Evolutionary conservation across 2,329 filamentous ascomycete species (phyloP).

Genomic region (Colletotrichum echinochloae): DNA sequence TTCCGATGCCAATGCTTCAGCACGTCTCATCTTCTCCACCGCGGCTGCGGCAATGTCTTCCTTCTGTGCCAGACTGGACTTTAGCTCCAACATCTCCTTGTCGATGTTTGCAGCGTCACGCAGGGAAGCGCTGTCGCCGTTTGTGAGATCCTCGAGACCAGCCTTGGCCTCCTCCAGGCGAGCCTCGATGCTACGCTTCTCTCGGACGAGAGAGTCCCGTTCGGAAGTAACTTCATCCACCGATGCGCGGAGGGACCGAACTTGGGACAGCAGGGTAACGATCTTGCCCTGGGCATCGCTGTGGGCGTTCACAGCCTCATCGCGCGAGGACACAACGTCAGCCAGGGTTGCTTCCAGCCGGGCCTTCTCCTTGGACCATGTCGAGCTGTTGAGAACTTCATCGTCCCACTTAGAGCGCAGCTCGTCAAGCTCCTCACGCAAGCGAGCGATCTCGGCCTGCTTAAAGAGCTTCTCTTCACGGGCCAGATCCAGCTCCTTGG

Average conservation of each 20-base stretch:
- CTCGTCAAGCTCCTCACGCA: conserved; percentile 96
- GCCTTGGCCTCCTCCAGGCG: conserved; percentile 88
- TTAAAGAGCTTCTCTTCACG: conserved; percentile 88
- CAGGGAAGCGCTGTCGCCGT: conserved; percentile 86
- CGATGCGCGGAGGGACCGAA: conserved; percentile 83
- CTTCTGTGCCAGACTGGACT: conserved; percentile 88
- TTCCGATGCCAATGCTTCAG: conserved; percentile 87
- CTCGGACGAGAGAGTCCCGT: conserved; percentile 84
- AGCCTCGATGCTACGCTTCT: conserved; percentile 90
- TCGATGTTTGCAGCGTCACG: conserved; percentile 91
- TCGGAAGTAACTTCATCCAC: conserved; percentile 90
- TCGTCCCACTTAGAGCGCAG: conserved; percentile 97
- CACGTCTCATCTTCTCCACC: conserved; percentile 96
- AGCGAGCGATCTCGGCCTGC: conserved; percentile 86
- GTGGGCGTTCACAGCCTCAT: conserved; percentile 92
- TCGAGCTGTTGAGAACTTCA: conserved; percentile 96
- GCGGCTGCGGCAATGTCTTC: conserved; percentile 93
- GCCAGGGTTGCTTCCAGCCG: conserved; percentile 90
- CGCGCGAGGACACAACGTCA: conserved; percentile 89
- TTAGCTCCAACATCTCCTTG: conserved; percentile 89
- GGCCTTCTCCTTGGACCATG: conserved; percentile 98
- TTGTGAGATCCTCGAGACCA: conserved; percentile 87
- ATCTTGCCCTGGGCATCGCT: conserved; percentile 96
- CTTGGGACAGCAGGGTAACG: conserved; percentile 89
- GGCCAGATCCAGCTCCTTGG: conserved; percentile 92